Evolutionary conservation across 2,329 filamentous ascomycete genomes (phyloP), one percentile per base, ranked within the genome.

Genomic region (Cercospora zeina): DNA sequence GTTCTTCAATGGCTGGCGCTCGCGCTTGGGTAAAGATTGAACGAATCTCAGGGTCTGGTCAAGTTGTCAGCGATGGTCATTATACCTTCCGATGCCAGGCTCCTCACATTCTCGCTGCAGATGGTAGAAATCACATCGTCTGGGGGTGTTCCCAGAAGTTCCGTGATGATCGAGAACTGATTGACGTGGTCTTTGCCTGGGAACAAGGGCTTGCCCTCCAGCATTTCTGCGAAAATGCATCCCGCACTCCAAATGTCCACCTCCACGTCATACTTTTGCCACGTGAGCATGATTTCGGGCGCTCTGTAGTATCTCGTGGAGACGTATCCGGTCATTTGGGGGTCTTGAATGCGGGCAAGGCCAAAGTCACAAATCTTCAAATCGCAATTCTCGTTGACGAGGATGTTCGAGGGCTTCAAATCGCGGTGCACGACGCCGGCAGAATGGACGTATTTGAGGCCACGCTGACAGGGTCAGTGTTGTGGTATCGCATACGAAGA

Each of bases 281-380:
- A 99, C 68, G 95, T 97, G 75, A 99, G 91, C 95, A 99, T 99
- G 76, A 99, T 99, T 79, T 99, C 95, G 16, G 95, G 95, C 8
- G 95, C 95, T 73, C 95, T 88, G 84, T 99, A 99, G 83, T 99
- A 99, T 83, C 95, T 85, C 65, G 95, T 99, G 53, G 95, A 97
- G 64, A 99, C 95, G 75, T 99, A 99, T 70, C 95, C 95, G 45
- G 95, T 99, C 95, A 99, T 99, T 80, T 99, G 95, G 36, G 95
- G 95, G 75, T 99, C 95, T 77, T 99, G 95, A 72, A 99, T 96
- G 77, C 95, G 91, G 58, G 95, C 95, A 64, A 99, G 84, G 69
- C 95, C 95, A 73, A 99, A 99, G 77, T 99, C 95, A 83, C 95
- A 99, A 77, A 99, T 99, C 82, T 99, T 99, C 72, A 99, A 81